Base-by-base conservation (phyloP, 257 asterid genomes). In the Lantana camara region DNA sequence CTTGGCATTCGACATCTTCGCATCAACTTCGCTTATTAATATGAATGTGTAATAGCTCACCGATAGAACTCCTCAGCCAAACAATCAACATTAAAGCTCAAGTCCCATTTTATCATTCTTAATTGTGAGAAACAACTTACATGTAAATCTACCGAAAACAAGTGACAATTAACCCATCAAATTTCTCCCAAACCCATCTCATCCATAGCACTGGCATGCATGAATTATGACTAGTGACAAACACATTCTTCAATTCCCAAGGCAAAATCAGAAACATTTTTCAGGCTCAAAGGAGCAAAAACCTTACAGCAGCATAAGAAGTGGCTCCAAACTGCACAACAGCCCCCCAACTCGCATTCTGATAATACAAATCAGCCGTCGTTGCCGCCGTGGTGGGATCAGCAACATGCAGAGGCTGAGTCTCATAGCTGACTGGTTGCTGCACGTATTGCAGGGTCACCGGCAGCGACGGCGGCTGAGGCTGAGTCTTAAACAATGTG, bases 221-320 rank as follows among this genome's bases (percentile, higher is more conserved):
- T n/a, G n/a, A n/a, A n/a, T n/a, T n/a, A n/a, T n/a, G 27, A 70
- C 41, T 40, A 51, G 17, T 52, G 5, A 22, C 24, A 45, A 27
- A 57, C 37, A 34, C 49, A 66, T 15, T 23, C 9, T 16, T 34
- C 68, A 53, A 45, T 65, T 55, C 57, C 22, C 12, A 46, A 1
- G 58, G 54, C 24, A 51, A 15, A 46, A 55, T 14, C 13, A 46
- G 17, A 16, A 19, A 64, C 14, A 29, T 1, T 13, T 7, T 30
- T 9, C 21, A 51, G 3, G 15, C 15, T 24, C 14, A 59, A 16
- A 47, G 0, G 35, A 9, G 64, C 41, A 32, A 56, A 51, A 55
- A n/a, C 9, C 82, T 73, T 73, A 77, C 86, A 51, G 72, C 32
- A 55, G 74, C 47, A 74, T 61, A 61, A 49, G 51, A 30, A 49